Percentiles rank a stretch among this genome's conserved stretches.
Evolutionary conservation across 352 stramenopile species (phyloP).

Genomic region (Pythium sukuiense): DNA sequence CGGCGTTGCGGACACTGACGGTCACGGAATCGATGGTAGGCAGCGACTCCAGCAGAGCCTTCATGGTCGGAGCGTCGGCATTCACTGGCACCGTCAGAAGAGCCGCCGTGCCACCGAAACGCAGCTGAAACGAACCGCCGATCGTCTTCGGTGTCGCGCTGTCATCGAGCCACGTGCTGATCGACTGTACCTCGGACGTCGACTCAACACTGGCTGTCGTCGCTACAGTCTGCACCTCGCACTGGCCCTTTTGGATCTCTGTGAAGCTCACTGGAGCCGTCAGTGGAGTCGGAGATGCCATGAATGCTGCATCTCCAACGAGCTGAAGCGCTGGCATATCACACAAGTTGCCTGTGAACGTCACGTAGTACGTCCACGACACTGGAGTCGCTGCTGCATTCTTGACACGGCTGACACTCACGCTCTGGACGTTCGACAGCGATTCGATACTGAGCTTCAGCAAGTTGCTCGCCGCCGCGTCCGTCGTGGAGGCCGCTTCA

Average conservation of each 20-base stretch:
- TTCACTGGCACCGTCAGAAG: slow-evolving; percentile 44
- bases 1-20: slow-evolving; percentile 45
- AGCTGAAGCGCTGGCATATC: slow-evolving; percentile 73
- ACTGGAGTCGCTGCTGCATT: slow-evolving; percentile 21
- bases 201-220: slow-evolving; percentile 90
- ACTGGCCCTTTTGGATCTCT: slow-evolving; percentile 82
- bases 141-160: slow-evolving; percentile 33
- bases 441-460: slow-evolving; percentile 84
- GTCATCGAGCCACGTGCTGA: slow-evolving; percentile 76
- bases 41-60: slow-evolving; percentile 70
- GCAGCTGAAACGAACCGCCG: slow-evolving; percentile 68
- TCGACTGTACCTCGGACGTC: slow-evolving; percentile 86
- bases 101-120: slow-evolving; percentile 46
- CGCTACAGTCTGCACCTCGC: slow-evolving; percentile 94
- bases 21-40: slow-evolving; percentile 76
- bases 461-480: slow-evolving; percentile 61
- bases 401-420: slow-evolving; percentile 65
- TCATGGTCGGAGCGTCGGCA: slow-evolving; percentile 39
- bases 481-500: slow-evolving; percentile 30
- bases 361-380: slow-evolving; percentile 80
- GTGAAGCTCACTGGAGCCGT: slow-evolving; percentile 46
- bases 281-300: slow-evolving; percentile 37
- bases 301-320: slow-evolving; percentile 45
- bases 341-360: slow-evolving; percentile 87
- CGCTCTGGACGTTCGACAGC: slow-evolving; percentile 81